phyloP scores from a whole-genome alignment of 83 land plant species.

The Thuja plicata region DNA sequence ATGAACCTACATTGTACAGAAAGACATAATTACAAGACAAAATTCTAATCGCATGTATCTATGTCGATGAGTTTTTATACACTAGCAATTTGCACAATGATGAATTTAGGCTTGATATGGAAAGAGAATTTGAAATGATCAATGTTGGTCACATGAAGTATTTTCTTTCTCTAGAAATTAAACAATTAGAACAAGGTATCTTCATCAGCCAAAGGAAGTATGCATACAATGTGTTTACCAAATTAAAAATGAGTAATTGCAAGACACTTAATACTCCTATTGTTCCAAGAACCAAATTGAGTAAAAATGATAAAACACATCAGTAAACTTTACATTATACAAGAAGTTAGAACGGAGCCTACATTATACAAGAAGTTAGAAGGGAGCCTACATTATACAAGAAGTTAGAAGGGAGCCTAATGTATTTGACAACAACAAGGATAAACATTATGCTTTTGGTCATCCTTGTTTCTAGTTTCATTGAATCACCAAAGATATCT shows the following conservation, averaged over 20 bases:
- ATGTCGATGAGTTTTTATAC: conserved; percentile 27
- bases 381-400: conserved; percentile 1
- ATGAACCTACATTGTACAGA: neutral
- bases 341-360: conserved; percentile 22
- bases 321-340: conserved; percentile 9
- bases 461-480: conserved; percentile 18
- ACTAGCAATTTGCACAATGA: neutral
- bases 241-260: conserved; percentile 20
- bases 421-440: conserved; percentile 25
- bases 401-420: conserved; percentile 22
- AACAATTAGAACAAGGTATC: neutral
- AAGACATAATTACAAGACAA: neutral
- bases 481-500: conserved; percentile 16
- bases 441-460: conserved; percentile 25
- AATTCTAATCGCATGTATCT: conserved; percentile 16
- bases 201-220: conserved; percentile 22
- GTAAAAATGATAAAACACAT: neutral
- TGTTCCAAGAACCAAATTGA: conserved; percentile 2
- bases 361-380: conserved; percentile 15
- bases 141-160: conserved; percentile 19
- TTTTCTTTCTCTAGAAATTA: conserved; percentile 18
- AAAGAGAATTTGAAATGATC: conserved; percentile 20
- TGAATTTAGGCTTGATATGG: conserved; percentile 13
- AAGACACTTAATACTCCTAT: conserved; percentile 23
- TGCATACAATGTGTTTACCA: conserved; percentile 15